Conservation (phyloP, 2,329 filamentous ascomycete genomes). For the Salinomyces thailandicus region DNA sequence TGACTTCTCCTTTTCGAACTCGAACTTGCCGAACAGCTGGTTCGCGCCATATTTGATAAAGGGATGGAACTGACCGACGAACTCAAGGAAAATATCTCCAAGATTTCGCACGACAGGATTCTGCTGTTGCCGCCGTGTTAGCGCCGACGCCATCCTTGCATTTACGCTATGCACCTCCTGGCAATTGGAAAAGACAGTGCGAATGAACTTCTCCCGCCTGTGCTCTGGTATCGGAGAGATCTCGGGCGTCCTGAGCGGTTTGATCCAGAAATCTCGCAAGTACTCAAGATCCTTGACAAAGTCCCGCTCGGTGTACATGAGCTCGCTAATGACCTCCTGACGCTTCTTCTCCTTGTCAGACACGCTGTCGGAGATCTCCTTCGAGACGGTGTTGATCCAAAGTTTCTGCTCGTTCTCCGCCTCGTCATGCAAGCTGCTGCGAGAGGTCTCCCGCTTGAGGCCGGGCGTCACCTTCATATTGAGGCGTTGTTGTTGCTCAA, state of each 20-base stretch:
- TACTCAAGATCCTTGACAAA: conserved; percentile 99
- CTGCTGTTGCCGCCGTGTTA: conserved; percentile 85
- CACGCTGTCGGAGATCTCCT: conserved; percentile 84
- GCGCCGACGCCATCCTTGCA: conserved; percentile 71
- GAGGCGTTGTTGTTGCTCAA: conserved; percentile 88
- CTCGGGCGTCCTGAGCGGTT: conserved; percentile 67
- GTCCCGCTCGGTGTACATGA: conserved; percentile 97
- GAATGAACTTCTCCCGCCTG: conserved; percentile 79
- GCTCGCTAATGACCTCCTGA: conserved; percentile 94
- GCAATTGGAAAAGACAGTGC: conserved; percentile 91
- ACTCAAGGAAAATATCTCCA: conserved; percentile 89
- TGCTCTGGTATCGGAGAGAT: conserved; percentile 81
- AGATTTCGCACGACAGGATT: conserved; percentile 78
- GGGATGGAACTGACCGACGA: conserved; percentile 82
- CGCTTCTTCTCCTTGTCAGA: conserved; percentile 91
- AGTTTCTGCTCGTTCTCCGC: conserved; percentile 88
- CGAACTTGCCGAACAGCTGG: conserved; percentile 92
- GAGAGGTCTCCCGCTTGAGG: conserved; percentile 60
- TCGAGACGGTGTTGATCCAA: conserved; percentile 97
- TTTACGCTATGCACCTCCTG: conserved; percentile 92
- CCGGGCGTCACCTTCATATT: conserved; percentile 90
- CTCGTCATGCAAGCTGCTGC: conserved; percentile 69
- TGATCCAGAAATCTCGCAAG: conserved; percentile 95
- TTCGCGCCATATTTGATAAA: conserved; percentile 96
- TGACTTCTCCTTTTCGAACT: conserved; percentile 92